Evolutionary conservation across 2,329 filamentous ascomycete genomes (phyloP), one percentile per base, ranked within the genome.

Genomic region (Fonsecaea pugnacius): DNA sequence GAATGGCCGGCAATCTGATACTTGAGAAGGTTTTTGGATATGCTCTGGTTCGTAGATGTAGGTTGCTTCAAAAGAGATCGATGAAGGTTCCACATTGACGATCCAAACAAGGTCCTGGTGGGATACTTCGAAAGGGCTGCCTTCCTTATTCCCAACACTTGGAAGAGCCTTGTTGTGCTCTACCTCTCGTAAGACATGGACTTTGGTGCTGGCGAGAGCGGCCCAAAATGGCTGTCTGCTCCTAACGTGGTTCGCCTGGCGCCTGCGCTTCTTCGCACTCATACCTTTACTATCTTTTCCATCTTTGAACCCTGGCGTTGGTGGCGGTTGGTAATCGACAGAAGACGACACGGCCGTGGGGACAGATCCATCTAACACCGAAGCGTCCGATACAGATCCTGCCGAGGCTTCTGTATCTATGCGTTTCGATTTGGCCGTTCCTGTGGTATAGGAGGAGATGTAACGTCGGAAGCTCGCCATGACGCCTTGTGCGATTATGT

Each of bases 211-310:
- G 58, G 93, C 93, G 71, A 97, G 85, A 54, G 93, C 93, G 69
- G 93, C 92, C 93, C 93, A 97, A 69, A 97, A 86, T 55, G 93
- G 93, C 79, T 97, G 93, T 74, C 92, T 89, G 75, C 92, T 91
- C 76, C 93, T 85, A 70, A 96, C 92, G 77, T 95, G 91, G 64
- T 92, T 92, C 74, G 91, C 94, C 78, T 96, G 92, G 79, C 95
- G 94, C 79, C 90, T 87, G 79, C 91, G 90, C 80, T 92, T 95
- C 79, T 95, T 96, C 68, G 84, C 86, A 69, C 78, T 80, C 74
- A 87, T 80, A 79, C 85, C 74, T 77, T 79, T 87, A 76, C n/a
- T 53, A 18, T 84, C 84, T 77, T 80, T 87, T 74, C 76, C 79
- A 59, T 85, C 82, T 71, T 83, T 82, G 61, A 79, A 70, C 60